Base-by-base conservation (phyloP, 2,329 filamentous ascomycete genomes). In the Tolypocladium amazonense region DNA sequence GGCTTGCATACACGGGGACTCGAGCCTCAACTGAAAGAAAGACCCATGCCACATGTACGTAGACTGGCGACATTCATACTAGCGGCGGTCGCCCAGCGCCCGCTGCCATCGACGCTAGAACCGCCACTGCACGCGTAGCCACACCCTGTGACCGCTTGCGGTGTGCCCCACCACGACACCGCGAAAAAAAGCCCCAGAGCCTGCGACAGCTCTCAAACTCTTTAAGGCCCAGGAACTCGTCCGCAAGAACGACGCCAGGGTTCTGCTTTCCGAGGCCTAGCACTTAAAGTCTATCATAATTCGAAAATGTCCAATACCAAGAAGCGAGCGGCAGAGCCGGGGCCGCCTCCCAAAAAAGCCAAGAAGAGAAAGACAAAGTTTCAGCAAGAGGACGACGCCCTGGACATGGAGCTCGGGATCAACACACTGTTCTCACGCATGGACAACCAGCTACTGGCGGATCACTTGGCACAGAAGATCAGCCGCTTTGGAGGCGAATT, bases 401-500 rank as follows among this genome's bases (percentile, higher is more conserved):
- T 87, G 60, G 86, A 91, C 69, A 80, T 85, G 52, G 85, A 91
- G 67, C 83, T 87, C 39, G 87, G 88, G 8, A 77, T 97, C 65
- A 96, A 97, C 75, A 85, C 84, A 64, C 84, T 89, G 4, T 89
- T 97, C 70, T 84, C 86, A 53, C 84, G 85, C 62, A 92, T 97
- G 87, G 90, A 96, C 72, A 87, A 85, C 62, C 84, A 87, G 65
- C 79, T 97, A 50, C 77, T 97, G 55, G 90, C 92, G 1, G 93
- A 97, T 71, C 87, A 96, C 71, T 79, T 97, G 62, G 89, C 89
- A 8, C 88, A 94, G 69, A 85, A 89, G 69, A 88, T 90, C 58
- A 85, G 82, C 64, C 82, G 88, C 30, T 95, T 93, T 69, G 89
- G 91, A 58, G 85, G 83, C 35, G 88, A 96, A 58, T 73, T 97